Evolutionary conservation across 306 rosid species (phyloP), one percentile per base, ranked within the genome.

Genomic region (Biancaea sappan): DNA sequence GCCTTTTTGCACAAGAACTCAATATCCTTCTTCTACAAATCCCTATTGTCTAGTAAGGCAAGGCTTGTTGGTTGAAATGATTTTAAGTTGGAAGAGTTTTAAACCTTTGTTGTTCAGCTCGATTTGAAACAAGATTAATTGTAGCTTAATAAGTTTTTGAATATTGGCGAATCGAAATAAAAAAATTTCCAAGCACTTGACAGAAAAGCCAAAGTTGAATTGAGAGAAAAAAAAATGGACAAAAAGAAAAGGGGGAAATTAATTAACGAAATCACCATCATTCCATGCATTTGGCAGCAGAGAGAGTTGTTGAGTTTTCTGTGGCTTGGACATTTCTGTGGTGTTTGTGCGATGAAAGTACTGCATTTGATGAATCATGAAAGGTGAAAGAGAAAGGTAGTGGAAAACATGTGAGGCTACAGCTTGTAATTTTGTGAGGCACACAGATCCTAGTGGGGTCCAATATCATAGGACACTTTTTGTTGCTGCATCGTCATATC

Each of bases 281-380:
- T 53, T 51, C 40, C 26, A 9, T 14, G 21, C 29, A 21, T 67
- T 7, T 31, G 51, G 40, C 29, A 25, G 24, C 65, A 37, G n/a
- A n/a, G 1, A 63, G 38, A 7, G 47, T 25, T 18, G n/a, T 1
- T 63, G 43, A 0, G 11, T 15, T 22, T 50, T 32, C 24, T 62
- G 12, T 76, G 38, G 8, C 44, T 35, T 77, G 50, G 48, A 35
- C 64, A 52, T 38, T n/a, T n/a, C n/a, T 26, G 71, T 77, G 69
- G 54, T 46, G 21, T 22, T 35, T 7, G 25, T 18, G 73, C 15
- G 47, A 2, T 35, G 40, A 10, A 34, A 73, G 37, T n/a, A 61
- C 60, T 64, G 71, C 3, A 66, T 47, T 71, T 47, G 25, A 56
- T 58, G 75, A 66, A 72, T 72, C 72, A 72, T 66, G 82, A 66